Base-by-base conservation (phyloP, 306 rosid genomes). In the Cucumis hystrix region DNA sequence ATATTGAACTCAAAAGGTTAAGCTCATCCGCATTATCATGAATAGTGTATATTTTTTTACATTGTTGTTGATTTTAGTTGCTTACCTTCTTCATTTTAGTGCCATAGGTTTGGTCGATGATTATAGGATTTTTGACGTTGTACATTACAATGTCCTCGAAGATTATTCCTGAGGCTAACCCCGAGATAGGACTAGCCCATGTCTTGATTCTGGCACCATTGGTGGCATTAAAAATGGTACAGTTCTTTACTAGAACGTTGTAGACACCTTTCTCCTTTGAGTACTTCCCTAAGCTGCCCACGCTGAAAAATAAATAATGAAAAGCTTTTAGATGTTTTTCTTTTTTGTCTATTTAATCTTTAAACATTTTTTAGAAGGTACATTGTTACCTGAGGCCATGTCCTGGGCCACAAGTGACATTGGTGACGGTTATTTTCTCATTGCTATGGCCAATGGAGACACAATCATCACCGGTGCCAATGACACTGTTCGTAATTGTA, bases 131-230 rank as follows among this genome's bases (percentile, higher is more conserved):
- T 8, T 77, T 83, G 0, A 89, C 97, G 18, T 63, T 35, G 0
- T 79, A n/a, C 88, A 92, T 84, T 64, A 79, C 6, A 23, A 92
- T 75, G 71, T 83, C 45, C 18, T 92, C 88, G 20, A 56, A 92
- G 77, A 77, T 0, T 39, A 92, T 86, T 41, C 59, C 28, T 45
- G 67, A 75, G 0, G 90, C 97, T 37, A 55, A 79, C 7, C 83
- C 88, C 1, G 86, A 62, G 1, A 0, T 55, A 4, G 4, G 0
- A 7, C 90, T 85, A 0, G 68, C 57, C 86, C 86, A 87, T 0
- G 95, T 92, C 72, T 92, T 89, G 84, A 92, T 89, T 83, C 97
- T 84, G 4, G 93, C 97, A 2, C 97, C 97, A 3, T 92, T 88
- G 17, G 88, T 87, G 23, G 97, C 81, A 76, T 83, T 85, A 5